Evolutionary conservation across 768 basidiomycete genomes (phyloP), one percentile per base, ranked within the genome.

Genomic region (Megacollybia marginata): DNA sequence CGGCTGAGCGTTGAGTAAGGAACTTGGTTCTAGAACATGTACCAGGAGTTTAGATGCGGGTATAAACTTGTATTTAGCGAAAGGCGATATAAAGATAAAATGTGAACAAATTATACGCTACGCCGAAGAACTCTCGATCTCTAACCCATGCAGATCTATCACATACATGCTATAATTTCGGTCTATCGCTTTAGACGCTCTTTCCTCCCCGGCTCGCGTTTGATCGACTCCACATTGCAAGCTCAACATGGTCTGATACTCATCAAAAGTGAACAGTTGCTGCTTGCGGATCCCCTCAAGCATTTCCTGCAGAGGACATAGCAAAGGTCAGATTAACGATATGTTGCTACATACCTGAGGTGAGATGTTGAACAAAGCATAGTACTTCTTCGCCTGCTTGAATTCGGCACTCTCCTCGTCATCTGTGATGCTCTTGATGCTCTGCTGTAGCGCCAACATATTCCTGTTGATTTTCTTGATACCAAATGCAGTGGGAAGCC

Each of bases 371-470:
- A 92, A 97, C 34, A 97, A 64, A 2, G 82, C 76, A 65, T 91
- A 98, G 64, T 91, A 97, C 40, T 71, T 70, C 60, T 88, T 83
- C 5, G 84, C 86, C 16, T 80, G 76, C 48, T 85, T 80, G 52
- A 97, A 87, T 52, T 86, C 82, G 7, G 80, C 77, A 50, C 79
- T 75, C 51, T 75, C 71, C 35, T 69, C 69, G 45, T 82, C 79
- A 46, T 78, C 74, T 5, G 78, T 77, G 47, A 92, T 76, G 8
- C 85, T 83, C 61, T 88, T 89, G 59, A 94, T 77, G 57, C 88
- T 84, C 62, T 98, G 95, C 59, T 95, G 93, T 34, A 98, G 74
- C 16, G 95, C 89, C 33, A 92, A 75, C 44, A 95, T 86, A 64
- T 95, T 94, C 28, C 92, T 82, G 60, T 81, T 66, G 55, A 97